Conservation (phyloP, 495 filamentous ascomycete species). For the Podospora bellae-mahoneyi region DNA sequence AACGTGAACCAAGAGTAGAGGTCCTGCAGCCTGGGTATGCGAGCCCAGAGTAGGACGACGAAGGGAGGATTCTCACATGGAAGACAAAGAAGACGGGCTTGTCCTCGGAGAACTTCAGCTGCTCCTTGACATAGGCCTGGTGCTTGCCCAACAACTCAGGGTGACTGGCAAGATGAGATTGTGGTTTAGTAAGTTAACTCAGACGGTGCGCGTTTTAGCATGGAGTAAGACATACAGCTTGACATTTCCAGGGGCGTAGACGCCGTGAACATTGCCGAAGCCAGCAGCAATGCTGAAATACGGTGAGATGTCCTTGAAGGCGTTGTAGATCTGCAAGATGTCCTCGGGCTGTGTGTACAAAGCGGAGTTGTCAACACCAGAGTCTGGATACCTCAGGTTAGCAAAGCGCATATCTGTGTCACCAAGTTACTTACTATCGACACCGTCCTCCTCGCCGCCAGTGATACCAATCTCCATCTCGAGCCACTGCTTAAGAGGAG, state of each 20-base stretch:
- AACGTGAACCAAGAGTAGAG: no score
- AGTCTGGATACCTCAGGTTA: neutral
- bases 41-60: no score
- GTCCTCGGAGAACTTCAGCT: slow-evolving; percentile 57
- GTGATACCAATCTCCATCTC: slow-evolving; percentile 74
- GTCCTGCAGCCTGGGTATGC: no score
- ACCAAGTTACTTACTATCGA: neutral
- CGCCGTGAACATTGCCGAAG: slow-evolving; percentile 95
- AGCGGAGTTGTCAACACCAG: slow-evolving; percentile 80
- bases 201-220: no score
- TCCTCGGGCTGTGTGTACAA: slow-evolving; percentile 98
- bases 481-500: slow-evolving; percentile 96
- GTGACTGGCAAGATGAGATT: slow-evolving; percentile 40
- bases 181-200: no score
- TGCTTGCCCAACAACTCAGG: slow-evolving; percentile 93
- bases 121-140: slow-evolving; percentile 81
- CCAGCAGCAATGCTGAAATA: slow-evolving; percentile 98
- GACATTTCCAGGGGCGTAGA: slow-evolving; percentile 98
- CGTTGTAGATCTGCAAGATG: slow-evolving; percentile 78
- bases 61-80: slow-evolving; percentile 47
- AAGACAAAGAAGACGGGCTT: slow-evolving; percentile 99
- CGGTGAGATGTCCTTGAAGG: slow-evolving; percentile 73
- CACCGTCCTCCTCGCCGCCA: slow-evolving; percentile 87
- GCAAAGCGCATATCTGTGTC: neutral
- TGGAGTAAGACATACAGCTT: slow-evolving; percentile 48